phyloP scores from a whole-genome alignment of 2,329 filamentous ascomycete genomes.

The Epichloe baconii region DNA sequence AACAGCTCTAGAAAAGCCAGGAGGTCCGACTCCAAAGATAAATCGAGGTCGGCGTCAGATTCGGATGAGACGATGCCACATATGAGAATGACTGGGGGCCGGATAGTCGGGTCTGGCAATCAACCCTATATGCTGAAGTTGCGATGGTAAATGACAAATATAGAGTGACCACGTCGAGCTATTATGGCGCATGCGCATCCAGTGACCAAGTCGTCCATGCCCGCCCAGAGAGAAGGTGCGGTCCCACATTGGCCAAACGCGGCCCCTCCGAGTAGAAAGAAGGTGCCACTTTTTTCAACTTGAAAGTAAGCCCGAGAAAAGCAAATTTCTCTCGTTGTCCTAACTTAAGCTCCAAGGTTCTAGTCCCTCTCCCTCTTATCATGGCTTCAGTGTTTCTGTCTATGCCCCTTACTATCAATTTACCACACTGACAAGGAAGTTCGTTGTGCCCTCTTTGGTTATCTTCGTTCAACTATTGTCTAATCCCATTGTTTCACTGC shows the following conservation, averaged over 20 bases:
- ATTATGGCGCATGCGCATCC: neutral
- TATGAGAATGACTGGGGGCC: neutral
- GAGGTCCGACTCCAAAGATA: neutral
- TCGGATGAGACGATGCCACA: neutral
- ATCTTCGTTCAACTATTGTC: neutral
- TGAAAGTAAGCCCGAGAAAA: neutral
- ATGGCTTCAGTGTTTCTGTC: too few relatives aligned
- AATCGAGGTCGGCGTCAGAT: neutral
- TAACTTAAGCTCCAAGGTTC: neutral
- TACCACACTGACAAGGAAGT: neutral
- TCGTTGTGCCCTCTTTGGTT: neutral
- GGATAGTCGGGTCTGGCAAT: neutral
- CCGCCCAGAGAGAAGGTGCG: neutral
- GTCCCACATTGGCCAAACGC: neutral
- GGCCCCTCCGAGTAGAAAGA: neutral
- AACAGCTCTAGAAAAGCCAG: neutral
- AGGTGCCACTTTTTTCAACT: neutral
- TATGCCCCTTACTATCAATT: neutral
- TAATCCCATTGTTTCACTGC: neutral
- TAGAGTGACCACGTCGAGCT: constrained; percentile 5
- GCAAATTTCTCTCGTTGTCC: neutral
- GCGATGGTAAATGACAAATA: neutral
- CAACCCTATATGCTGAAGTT: neutral
- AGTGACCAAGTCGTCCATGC: neutral
- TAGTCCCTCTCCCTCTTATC: constrained; percentile 6